Evolutionary conservation across 306 rosid genomes (phyloP).

Genomic region (Medicago lupulina): DNA sequence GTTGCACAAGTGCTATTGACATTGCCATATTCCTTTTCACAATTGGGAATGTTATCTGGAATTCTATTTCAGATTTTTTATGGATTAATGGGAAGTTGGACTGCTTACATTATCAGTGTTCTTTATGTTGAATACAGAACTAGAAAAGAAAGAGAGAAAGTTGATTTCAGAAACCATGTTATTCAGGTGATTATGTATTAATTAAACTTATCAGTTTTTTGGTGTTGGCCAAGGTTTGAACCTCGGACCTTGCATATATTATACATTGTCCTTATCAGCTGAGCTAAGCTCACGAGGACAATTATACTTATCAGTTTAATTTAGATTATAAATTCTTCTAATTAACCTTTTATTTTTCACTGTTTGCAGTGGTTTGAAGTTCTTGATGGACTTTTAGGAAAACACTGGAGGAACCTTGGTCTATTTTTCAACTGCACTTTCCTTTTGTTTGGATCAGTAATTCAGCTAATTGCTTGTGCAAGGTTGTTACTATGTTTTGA

Average conservation of each 20-base stretch:
- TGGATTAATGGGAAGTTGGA: conserved; percentile 98
- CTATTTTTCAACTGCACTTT: conserved; percentile 96
- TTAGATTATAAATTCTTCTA: background rate
- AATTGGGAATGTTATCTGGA: conserved; percentile 93
- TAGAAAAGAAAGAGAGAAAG: conserved; percentile 93
- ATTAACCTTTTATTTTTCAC: background rate
- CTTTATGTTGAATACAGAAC: conserved; percentile 97
- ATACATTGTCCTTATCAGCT: too few species aligned
- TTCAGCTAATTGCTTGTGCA: conserved; percentile 97
- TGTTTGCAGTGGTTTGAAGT: conserved; percentile 93
- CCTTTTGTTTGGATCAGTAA: conserved; percentile 97
- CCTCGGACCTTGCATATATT: too few species aligned
- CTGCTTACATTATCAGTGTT: conserved; percentile 91
- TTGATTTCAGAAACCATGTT: conserved; percentile 93
- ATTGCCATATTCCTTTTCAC: conserved; percentile 95
- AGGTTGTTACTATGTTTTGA: conserved; percentile 55
- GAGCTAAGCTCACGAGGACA: too few species aligned
- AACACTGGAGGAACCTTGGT: conserved; percentile 91
- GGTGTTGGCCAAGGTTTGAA: too few species aligned
- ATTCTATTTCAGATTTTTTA: conserved; percentile 90
- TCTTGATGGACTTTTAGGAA: conserved; percentile 93
- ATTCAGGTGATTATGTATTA: conserved; percentile 66
- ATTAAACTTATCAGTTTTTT: background rate
- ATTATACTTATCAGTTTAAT: background rate
- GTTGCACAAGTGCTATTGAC: conserved; percentile 98